Evolutionary conservation across 169 alveolate genomes (phyloP).

Genomic region (Condylostoma magnum): DNA sequence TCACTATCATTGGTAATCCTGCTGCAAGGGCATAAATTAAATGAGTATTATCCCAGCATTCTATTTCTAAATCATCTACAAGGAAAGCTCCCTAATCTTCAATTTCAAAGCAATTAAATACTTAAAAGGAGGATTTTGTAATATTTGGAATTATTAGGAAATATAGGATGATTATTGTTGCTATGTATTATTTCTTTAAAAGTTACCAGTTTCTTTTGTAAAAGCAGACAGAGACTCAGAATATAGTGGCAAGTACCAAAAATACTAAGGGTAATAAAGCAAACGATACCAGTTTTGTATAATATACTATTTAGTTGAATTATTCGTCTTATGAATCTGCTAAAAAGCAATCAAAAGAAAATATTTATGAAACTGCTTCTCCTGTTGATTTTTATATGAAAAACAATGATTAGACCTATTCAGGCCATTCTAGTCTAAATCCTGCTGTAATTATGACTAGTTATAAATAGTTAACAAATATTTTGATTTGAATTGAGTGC

Average conservation of each 20-base stretch:
- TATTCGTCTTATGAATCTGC: background rate
- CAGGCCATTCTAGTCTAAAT: constrained; percentile 14
- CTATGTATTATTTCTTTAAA: constrained; percentile 8
- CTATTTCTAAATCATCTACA: constrained; percentile 13
- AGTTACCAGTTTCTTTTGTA: background rate
- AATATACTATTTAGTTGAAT: background rate
- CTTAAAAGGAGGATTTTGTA: background rate
- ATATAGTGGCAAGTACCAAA: background rate
- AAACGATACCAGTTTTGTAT: background rate
- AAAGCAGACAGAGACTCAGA: background rate
- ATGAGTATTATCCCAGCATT: constrained; percentile 33
- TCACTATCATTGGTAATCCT: constrained; percentile 41
- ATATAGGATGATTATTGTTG: constrained; percentile 12
- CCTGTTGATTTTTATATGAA: constrained; percentile 21
- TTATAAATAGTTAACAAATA: constrained; percentile 11
- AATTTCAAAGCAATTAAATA: background rate
- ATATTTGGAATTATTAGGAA: constrained; percentile 34
- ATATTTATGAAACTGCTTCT: constrained; percentile 9
- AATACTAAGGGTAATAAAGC: background rate
- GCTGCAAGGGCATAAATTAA: background rate
- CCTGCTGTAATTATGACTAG: background rate
- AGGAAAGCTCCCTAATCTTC: constrained; percentile 23
- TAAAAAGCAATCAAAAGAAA: constrained; percentile 21
- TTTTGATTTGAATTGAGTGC: constrained; percentile 10
- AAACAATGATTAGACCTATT: background rate